Percentiles rank a stretch among this genome's conserved stretches.
Evolutionary conservation across 768 basidiomycete species (phyloP).

Genomic region (Pulveroboletus sp.): DNA sequence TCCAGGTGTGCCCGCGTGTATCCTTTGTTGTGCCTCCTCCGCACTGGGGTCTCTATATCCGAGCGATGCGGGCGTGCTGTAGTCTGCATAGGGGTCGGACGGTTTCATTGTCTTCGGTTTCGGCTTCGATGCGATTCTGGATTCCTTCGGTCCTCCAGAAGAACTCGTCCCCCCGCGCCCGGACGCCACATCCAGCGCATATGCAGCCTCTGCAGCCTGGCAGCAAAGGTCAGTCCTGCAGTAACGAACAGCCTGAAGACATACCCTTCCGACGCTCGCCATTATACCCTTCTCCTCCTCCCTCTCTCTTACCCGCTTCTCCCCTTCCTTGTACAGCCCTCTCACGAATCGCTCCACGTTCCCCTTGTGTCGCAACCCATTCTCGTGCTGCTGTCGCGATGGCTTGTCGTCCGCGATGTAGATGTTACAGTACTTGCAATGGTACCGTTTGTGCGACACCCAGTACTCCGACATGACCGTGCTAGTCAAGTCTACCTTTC

Average conservation of each 20-base stretch:
- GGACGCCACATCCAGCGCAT: slow-evolving; percentile 70
- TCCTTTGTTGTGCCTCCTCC: slow-evolving; percentile 59
- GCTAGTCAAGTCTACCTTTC: background rate
- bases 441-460: slow-evolving; percentile 90
- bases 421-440: slow-evolving; percentile 96
- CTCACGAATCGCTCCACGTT: slow-evolving; percentile 90
- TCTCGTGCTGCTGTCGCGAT: slow-evolving; percentile 88
- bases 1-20: slow-evolving; percentile 67
- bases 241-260: background rate
- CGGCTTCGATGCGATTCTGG: slow-evolving; percentile 28
- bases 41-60: slow-evolving; percentile 78
- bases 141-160: slow-evolving; percentile 5
- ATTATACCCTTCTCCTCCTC: slow-evolving; percentile 89
- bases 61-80: slow-evolving; percentile 81
- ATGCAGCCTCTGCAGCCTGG: slow-evolving; percentile 78
- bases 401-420: slow-evolving; percentile 96
- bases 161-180: slow-evolving; percentile 42
- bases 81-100: slow-evolving; percentile 72
- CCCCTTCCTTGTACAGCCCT: slow-evolving; percentile 88
- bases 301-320: slow-evolving; percentile 77
- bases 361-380: slow-evolving; percentile 89
- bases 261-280: slow-evolving; percentile 75
- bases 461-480: slow-evolving; percentile 81
- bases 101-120: slow-evolving; percentile 47
- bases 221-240: slow-evolving; percentile 1